Evolutionary conservation across 257 asterid species (phyloP).

Genomic region (Paraleonurus japonicus): DNA sequence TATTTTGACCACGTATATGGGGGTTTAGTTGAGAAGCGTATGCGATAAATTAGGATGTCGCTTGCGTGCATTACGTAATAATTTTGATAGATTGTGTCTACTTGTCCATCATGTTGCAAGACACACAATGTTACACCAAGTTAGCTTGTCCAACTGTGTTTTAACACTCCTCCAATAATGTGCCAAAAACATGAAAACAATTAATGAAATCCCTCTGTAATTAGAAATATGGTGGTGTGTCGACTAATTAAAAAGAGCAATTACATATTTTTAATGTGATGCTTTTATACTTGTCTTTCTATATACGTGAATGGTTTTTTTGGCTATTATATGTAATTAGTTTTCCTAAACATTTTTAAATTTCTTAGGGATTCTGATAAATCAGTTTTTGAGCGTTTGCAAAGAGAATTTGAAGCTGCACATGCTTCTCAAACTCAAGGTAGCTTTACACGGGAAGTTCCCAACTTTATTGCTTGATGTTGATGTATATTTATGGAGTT

Average conservation of each 20-base stretch:
- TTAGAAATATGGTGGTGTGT: neutral
- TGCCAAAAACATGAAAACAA: too few relatives aligned
- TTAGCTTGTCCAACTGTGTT: neutral
- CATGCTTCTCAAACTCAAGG: conserved; percentile 91
- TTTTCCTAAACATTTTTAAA: conserved; percentile 26
- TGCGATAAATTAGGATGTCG: too few relatives aligned
- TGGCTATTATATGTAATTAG: neutral
- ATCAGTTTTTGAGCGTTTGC: conserved; percentile 78
- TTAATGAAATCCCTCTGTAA: neutral
- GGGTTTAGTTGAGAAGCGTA: too few relatives aligned
- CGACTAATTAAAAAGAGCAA: neutral
- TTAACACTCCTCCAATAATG: too few relatives aligned
- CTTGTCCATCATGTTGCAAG: neutral
- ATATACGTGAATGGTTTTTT: neutral
- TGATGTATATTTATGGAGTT: neutral
- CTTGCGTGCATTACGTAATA: too few relatives aligned
- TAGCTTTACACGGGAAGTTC: conserved; percentile 24
- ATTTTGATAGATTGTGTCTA: neutral
- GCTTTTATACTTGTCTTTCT: neutral
- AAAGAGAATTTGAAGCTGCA: conserved; percentile 85
- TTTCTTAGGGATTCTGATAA: conserved; percentile 86
- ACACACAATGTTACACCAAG: neutral
- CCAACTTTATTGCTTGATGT: conserved; percentile 2
- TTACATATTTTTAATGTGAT: neutral
- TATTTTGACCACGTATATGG: too few relatives aligned